These are phyloP conservation scores for Crepidotus variabilis DNA, from an alignment of 768 basidiomycete species.

Conservation along the genomic window DNA sequence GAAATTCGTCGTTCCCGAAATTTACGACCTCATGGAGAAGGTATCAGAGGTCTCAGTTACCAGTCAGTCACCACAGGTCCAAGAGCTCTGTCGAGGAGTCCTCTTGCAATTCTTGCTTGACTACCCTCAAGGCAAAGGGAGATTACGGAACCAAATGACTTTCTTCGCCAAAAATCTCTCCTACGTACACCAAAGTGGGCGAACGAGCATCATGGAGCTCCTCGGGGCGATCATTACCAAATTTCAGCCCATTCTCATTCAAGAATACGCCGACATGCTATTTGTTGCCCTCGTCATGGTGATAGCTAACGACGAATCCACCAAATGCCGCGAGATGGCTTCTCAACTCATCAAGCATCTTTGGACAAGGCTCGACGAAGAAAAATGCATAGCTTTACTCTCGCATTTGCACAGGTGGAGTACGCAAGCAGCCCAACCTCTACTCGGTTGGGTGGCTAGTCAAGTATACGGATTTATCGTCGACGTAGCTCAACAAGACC, in stretches of 20 bases:
- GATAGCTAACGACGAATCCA: conserved; percentile 89
- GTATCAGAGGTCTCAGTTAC: conserved; percentile 92
- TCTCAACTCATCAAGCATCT: conserved; percentile 78
- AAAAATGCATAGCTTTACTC: conserved; percentile 51
- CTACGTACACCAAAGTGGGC: conserved; percentile 87
- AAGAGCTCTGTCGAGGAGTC: conserved; percentile 85
- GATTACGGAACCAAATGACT: conserved; percentile 82
- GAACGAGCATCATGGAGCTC: conserved; percentile 91
- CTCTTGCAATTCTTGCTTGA: conserved; percentile 94
- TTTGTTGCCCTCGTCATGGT: conserved; percentile 92
- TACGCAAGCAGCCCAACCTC: conserved; percentile 50
- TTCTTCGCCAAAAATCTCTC: conserved; percentile 92
- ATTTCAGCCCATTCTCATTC: conserved; percentile 70
- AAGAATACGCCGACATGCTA: conserved; percentile 82
- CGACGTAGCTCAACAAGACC: conserved; percentile 55
- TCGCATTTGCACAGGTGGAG: conserved; percentile 82
- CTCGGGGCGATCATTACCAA: conserved; percentile 82
- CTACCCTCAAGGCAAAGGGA: conserved; percentile 93
- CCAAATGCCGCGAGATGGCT: conserved; percentile 87
- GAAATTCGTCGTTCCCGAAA: conserved; percentile 91
- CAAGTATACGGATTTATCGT: conserved; percentile 83
- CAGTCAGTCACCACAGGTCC: conserved; percentile 85
- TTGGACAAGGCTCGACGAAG: conserved; percentile 62
- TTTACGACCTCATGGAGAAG: conserved; percentile 95
- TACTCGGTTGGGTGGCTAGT: conserved; percentile 68